Evolutionary conservation across 1,284 basidiomycete genomes (phyloP), one percentile per base, ranked within the genome.

Genomic region (Macrocybe sp.): DNA sequence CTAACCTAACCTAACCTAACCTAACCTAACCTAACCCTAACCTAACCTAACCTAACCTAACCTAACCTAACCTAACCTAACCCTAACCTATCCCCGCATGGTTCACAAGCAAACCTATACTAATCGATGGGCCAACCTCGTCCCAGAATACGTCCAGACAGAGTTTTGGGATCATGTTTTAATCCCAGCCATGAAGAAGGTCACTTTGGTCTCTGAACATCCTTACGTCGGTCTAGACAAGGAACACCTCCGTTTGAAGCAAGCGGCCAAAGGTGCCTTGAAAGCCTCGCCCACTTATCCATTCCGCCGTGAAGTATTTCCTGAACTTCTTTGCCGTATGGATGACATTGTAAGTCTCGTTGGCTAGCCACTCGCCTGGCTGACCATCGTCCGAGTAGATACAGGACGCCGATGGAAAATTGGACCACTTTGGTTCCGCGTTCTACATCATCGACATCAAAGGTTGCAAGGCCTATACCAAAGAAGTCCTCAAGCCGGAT

Each of bases 401-500:
- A 41, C 42, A n/a, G 3, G 37, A 40, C 29, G 29, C 4, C n/a
- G 45, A 12, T 16, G 42, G 31, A 9, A 33, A 39, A 2, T 36
- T 55, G 28, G 42, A 30, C 4, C 11, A 41, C 2, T 55, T 55
- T 47, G 52, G 54, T n/a, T 55, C 54, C n/a, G 35, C 37, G 10
- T 55, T 53, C 42, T 51, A 47, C 32, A 47, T 53, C 2, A 10
- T 53, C 9, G 52, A 55, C 22, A 33, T 53, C 1, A 55, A 55
- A 34, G 54, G 54, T 2, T 51, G 38, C 33, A 48, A 55, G 35
- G 16, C 10, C n/a, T 31, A 45, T 4, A 50, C 52, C 4, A 45
- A 37, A 6, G 33, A 46, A n/a, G 29, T 33, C 10, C 29, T 43
- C 6, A 14, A 39, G 11, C 22, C 8, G 29, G 7, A 14, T 7